Base-by-base conservation (phyloP, 176 grass and related monocot genomes). In the Saccharum officinarum region DNA sequence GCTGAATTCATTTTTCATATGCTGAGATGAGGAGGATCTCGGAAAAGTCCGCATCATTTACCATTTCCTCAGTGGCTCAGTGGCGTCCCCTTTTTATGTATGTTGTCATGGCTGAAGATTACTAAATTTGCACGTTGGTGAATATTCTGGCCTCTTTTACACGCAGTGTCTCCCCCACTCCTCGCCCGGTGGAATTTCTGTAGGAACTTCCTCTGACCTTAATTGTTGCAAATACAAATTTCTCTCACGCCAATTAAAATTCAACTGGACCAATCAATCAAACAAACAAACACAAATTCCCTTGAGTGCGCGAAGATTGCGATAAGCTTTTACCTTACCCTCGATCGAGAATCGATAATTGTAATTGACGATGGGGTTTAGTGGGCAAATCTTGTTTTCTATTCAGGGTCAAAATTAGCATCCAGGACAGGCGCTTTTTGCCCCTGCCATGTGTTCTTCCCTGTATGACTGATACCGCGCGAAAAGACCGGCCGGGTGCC, bases 321-420 rank as follows among this genome's bases (percentile, higher is more conserved):
- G 68, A 41, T 79, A 42, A 16, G 47, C 60, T 44, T 55, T 82
- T 62, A 28, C 80, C 72, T 17, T 82, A 69, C 65, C 30, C 63
- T 4, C 28, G 13, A 22, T 70, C 49, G 38, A 50, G 36, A 82
- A 87, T 37, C 34, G 3, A 36, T 2, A 7, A 69, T 76, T 85
- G 13, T 75, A 60, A 79, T 86, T 79, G 71, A 70, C 10, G 11
- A 67, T 39, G 57, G 57, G 66, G 11, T 13, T 79, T 68, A 83
- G 65, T 72, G 79, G 36, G 64, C 44, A 74, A 7, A 40, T 80
- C 52, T 57, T 26, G 14, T 80, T 87, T 87, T 83, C 37, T 87
- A 69, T 61, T 37, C 84, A 9, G 12, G 80, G 89, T 90, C 84
- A 90, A 87, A 42, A 61, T 75, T 62, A 84, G 89, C 60, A 90